phyloP scores from a whole-genome alignment of 768 basidiomycete species.

The Mrakia frigida region DNA sequence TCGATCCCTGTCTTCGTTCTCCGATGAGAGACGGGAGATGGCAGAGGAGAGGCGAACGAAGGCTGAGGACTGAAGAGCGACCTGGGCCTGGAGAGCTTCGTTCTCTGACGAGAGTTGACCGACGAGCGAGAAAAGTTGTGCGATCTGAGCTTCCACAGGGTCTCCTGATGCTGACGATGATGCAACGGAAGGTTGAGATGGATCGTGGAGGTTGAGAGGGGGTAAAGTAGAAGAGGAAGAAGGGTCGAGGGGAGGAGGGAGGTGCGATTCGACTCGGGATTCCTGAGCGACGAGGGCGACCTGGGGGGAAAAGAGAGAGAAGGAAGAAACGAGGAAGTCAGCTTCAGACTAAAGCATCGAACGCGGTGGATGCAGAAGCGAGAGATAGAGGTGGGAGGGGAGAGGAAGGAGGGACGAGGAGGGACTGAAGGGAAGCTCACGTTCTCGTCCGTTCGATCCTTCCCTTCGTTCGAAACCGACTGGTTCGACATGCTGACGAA shows the following conservation, averaged over 20 bases:
- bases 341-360: too few relatives aligned
- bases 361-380: too few relatives aligned
- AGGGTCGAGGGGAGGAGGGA: not conserved
- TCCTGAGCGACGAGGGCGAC: not conserved
- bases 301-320: not conserved
- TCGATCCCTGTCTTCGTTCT: slow-evolving; percentile 46
- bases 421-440: too few relatives aligned
- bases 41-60: not conserved
- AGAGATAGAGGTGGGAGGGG: too few relatives aligned
- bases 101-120: too few relatives aligned
- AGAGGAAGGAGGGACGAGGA: too few relatives aligned
- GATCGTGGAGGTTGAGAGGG: not conserved
- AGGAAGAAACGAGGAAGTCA: not conserved
- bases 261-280: not conserved
- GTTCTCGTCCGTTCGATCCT: too few relatives aligned
- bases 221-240: not conserved
- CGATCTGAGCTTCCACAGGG: not conserved
- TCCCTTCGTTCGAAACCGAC: too few relatives aligned
- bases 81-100: too few relatives aligned
- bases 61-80: too few relatives aligned
- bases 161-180: not conserved
- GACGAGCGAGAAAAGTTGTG: too few relatives aligned
- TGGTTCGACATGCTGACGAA: too few relatives aligned
- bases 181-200: not conserved
- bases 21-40: slow-evolving; percentile 89